Evolutionary conservation across 768 basidiomycete species (phyloP).

Genomic region (Dacryopinax spathularia): DNA sequence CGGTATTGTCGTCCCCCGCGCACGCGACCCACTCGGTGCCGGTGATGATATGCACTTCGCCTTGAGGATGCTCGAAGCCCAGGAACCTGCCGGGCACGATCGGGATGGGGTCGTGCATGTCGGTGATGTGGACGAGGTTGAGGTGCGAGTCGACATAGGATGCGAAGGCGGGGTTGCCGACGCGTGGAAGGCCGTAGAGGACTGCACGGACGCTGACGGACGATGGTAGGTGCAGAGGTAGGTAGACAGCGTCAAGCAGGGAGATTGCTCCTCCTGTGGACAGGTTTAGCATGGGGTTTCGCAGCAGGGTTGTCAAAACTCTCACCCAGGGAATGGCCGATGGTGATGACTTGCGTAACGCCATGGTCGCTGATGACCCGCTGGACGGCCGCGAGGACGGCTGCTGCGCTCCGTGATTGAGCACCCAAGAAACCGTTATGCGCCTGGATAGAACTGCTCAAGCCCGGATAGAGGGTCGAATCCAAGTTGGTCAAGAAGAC

Average conservation of each 20-base stretch:
- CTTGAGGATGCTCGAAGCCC: conserved; percentile 36
- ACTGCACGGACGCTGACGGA: conserved; percentile 25
- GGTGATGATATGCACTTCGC: conserved; percentile 41
- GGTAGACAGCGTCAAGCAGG: conserved; percentile 38
- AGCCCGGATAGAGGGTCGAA: conserved; percentile 36
- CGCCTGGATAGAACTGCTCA: conserved; percentile 29
- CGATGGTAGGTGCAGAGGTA: conserved; percentile 37
- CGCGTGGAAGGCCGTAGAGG: conserved; percentile 33
- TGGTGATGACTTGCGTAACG: conserved; percentile 31
- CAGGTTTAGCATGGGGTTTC: not conserved
- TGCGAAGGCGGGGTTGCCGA: conserved; percentile 34
- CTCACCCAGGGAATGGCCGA: conserved; percentile 30
- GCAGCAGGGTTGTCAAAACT: conserved; percentile 2
- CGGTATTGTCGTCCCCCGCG: conserved; percentile 31
- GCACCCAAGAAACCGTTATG: conserved; percentile 36
- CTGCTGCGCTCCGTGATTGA: conserved; percentile 35
- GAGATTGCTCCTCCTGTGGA: conserved; percentile 31
- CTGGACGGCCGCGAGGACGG: conserved; percentile 34
- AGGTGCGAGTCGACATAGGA: conserved; percentile 26
- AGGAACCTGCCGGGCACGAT: conserved; percentile 40
- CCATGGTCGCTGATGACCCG: conserved; percentile 28
- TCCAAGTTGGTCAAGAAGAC: conserved; percentile 26
- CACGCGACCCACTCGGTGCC: conserved; percentile 40
- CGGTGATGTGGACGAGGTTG: conserved; percentile 25
- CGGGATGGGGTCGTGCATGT: conserved; percentile 39